Base-by-base conservation (phyloP, 257 asterid species). In the Penstemon newberryi region DNA sequence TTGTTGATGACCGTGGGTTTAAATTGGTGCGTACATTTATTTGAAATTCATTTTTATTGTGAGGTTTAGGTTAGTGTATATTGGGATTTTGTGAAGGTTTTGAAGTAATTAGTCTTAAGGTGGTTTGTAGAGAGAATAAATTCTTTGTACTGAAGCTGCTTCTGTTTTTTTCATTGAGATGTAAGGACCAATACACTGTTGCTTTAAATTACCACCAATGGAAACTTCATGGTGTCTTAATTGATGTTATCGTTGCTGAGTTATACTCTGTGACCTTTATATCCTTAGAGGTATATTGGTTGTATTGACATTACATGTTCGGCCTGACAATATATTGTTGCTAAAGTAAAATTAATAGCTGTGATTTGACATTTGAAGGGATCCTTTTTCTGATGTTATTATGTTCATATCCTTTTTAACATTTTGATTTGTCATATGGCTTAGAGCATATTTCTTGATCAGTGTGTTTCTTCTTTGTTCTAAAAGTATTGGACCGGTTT, bases 221-320 rank as follows among this genome's bases (percentile, higher is more conserved):
- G 6, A 38, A 63, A 39, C 39, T 25, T 40, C 5, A 37, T n/a
- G 11, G 8, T 57, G 19, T 8, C 19, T 11, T 42, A 41, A 39
- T 5, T 6, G 49, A 47, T 13, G 12, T 18, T 37, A 58, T 25
- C 49, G 19, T 39, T 7, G 13, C 45, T 33, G 60, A 56, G 46
- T 59, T 45, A 54, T 18, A 6, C 13, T 5, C 11, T 7, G 19
- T 37, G 52, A 25, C 65, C 10, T 2, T 60, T 25, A 25, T 25
- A 15, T 52, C 53, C 43, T 54, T 11, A 6, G 42, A 11, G n/a
- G 18, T 68, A 12, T 12, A 25, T 41, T 36, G 54, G 40, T 58
- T 40, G 55, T 58, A 66, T 15, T 5, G 62, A 42, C 10, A 69
- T 56, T 25, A 61, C n/a, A 18, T 61, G 63, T 45, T 33, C 6